These are phyloP conservation scores for Ilyonectria mors-panacis DNA, from an alignment of 2,329 filamentous ascomycete genomes.

Conservation along the genomic window DNA sequence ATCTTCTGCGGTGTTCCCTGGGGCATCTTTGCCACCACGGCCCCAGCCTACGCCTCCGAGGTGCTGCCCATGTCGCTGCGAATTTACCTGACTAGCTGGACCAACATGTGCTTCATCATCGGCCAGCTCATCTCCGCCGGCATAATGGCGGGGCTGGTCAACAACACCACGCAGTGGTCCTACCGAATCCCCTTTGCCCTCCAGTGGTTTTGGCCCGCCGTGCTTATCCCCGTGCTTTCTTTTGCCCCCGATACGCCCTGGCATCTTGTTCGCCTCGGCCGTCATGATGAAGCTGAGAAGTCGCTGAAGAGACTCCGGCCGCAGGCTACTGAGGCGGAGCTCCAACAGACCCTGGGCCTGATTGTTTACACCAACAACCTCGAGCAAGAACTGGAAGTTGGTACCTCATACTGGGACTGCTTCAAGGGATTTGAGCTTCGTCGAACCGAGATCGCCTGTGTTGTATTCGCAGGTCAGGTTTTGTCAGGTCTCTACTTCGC, in stretches of 20 bases:
- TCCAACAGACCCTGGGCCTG: constrained; percentile 56
- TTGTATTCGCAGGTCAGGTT: constrained; percentile 55
- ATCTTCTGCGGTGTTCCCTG: constrained; percentile 63
- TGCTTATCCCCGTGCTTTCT: constrained; percentile 56
- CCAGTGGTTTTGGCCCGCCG: constrained; percentile 64
- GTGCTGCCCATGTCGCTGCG: constrained; percentile 57
- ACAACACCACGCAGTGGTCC: constrained; percentile 57
- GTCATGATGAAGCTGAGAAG: constrained; percentile 52
- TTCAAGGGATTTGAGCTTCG: constrained; percentile 60
- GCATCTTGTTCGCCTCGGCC: constrained; percentile 57
- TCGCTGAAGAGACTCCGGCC: constrained; percentile 52
- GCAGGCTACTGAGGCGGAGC: constrained; percentile 47
- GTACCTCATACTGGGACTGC: constrained; percentile 59
- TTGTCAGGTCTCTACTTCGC: constrained; percentile 55
- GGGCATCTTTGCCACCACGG: constrained; percentile 61
- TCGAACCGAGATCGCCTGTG: constrained; percentile 55
- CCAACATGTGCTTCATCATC: constrained; percentile 64
- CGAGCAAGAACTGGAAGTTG: constrained; percentile 54
- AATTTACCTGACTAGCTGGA: constrained; percentile 60
- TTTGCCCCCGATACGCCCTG: constrained; percentile 65
- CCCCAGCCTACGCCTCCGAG: constrained; percentile 64
- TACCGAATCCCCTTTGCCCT: constrained; percentile 64
- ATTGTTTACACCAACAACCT: constrained; percentile 60
- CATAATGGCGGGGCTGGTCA: constrained; percentile 44
- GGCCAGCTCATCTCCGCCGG: constrained; percentile 61